Conservation (phyloP, 192 early-diverging fungal species). For the Gamsiella multidivaricata region DNA sequence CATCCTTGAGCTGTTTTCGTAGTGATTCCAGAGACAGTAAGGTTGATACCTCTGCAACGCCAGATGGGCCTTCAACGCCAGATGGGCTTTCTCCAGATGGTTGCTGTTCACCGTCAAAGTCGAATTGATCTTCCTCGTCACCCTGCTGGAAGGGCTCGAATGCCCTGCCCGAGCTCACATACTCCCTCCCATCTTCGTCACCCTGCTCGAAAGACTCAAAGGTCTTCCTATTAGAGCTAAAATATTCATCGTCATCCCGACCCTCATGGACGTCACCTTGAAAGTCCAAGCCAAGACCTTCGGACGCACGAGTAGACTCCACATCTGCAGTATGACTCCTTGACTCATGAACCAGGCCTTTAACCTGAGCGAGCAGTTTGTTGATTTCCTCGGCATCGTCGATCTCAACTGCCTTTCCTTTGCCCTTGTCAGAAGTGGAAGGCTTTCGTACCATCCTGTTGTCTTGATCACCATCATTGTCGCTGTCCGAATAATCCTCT, state of each 20-base stretch:
- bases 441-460: neutral
- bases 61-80: too few species aligned
- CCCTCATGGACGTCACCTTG: neutral
- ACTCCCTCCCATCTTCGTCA: neutral
- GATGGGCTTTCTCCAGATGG: too few species aligned
- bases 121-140: conserved; percentile 21
- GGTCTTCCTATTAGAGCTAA: conserved; percentile 4
- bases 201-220: conserved; percentile 31
- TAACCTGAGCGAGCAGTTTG: conserved; percentile 34
- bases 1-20: conserved; percentile 29
- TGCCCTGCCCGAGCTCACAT: neutral
- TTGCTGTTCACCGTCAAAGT: neutral
- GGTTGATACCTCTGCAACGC: neutral
- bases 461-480: conserved; percentile 13
- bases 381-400: conserved; percentile 27
- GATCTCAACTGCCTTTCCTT: conserved; percentile 14
- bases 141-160: conserved; percentile 19
- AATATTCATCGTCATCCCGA: neutral
- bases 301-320: neutral
- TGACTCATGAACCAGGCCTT: conserved; percentile 42
- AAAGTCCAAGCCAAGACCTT: neutral
- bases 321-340: conserved; percentile 5
- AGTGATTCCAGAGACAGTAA: conserved; percentile 23
- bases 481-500: conserved; percentile 18
- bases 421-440: conserved; percentile 5